These are phyloP conservation scores for Ascocoryne sarcoides DNA, from an alignment of 2,329 filamentous ascomycete genomes.

Conservation along the genomic window DNA sequence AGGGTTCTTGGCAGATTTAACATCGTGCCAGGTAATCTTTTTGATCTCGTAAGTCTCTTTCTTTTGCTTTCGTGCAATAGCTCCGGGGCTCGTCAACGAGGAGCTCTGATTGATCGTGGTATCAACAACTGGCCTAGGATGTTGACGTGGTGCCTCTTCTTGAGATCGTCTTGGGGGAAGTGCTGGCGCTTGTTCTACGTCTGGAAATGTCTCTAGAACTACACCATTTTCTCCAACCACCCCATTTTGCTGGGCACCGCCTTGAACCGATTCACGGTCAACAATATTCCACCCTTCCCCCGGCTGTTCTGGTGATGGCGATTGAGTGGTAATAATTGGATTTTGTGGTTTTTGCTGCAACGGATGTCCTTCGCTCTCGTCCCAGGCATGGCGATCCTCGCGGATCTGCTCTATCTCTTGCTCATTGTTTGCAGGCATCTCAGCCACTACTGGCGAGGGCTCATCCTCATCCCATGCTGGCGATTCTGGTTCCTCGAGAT, in stretches of 20 bases:
- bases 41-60: slow-evolving; percentile 86
- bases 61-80: slow-evolving; percentile 17
- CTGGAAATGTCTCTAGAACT: slow-evolving; percentile 6
- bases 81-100: slow-evolving; percentile 10
- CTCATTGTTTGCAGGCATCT: slow-evolving; percentile 13
- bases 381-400: slow-evolving; percentile 25
- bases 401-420: slow-evolving; percentile 16
- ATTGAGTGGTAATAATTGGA: slow-evolving; percentile 1
- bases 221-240: slow-evolving; percentile 12
- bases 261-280: slow-evolving; percentile 17
- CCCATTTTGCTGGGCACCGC: slow-evolving; percentile 19
- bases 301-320: slow-evolving; percentile 12
- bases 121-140: slow-evolving; percentile 17
- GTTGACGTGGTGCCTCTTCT: slow-evolving; percentile 20
- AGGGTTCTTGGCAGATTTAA: slow-evolving; percentile 47
- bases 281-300: slow-evolving; percentile 24
- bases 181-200: slow-evolving; percentile 15
- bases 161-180: slow-evolving; percentile 22
- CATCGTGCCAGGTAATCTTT: slow-evolving; percentile 77
- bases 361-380: slow-evolving; percentile 16
- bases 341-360: slow-evolving; percentile 4
- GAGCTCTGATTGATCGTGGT: slow-evolving; percentile 10
- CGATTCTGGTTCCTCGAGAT: slow-evolving; percentile 25
- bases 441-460: slow-evolving; percentile 11
- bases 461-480: slow-evolving; percentile 28